Percentiles rank a stretch among this genome's conserved stretches.
phyloP scores from a whole-genome alignment of 2,329 filamentous ascomycete genomes.

The Monilinia polystroma region DNA sequence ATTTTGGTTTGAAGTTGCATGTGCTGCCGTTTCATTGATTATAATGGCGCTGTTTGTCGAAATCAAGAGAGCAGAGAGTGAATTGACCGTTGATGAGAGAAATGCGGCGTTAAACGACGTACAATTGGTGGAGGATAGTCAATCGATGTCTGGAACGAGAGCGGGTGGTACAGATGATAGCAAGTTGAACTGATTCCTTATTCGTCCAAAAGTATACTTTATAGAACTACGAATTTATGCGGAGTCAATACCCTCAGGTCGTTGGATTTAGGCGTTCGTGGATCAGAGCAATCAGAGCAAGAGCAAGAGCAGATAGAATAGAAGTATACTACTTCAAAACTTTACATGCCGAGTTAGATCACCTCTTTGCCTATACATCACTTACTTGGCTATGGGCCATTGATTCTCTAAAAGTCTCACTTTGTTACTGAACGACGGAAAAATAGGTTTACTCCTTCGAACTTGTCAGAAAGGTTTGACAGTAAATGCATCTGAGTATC shows the following conservation, averaged over 20 bases:
- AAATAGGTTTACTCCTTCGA: not conserved
- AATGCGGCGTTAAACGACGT: slow-evolving; percentile 32
- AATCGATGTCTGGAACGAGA: not conserved
- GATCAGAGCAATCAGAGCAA: not conserved
- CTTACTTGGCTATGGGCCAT: not conserved
- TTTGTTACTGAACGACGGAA: not conserved
- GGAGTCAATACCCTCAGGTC: slow-evolving; percentile 15
- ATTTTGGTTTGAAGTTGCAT: slow-evolving; percentile 64
- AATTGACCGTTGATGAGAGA: slow-evolving; percentile 57
- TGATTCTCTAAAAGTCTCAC: not conserved
- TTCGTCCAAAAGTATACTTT: not conserved
- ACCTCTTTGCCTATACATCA: not conserved
- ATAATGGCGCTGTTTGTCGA: slow-evolving; percentile 54
- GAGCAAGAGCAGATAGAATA: not conserved
- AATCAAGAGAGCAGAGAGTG: slow-evolving; percentile 54
- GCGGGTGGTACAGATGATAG: slow-evolving; percentile 7
- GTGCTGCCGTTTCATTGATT: slow-evolving; percentile 50
- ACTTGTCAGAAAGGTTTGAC: not conserved
- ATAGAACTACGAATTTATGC: slow-evolving; percentile 11
- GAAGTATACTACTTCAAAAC: not conserved
- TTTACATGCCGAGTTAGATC: not conserved
- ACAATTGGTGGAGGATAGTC: not conserved
- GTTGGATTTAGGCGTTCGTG: slow-evolving; percentile 17
- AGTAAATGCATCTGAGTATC: too few relatives aligned
- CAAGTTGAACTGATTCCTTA: slow-evolving; percentile 8